Evolutionary conservation across 495 filamentous ascomycete genomes (phyloP), one percentile per base, ranked within the genome.

Genomic region (Trypethelium eluteriae): DNA sequence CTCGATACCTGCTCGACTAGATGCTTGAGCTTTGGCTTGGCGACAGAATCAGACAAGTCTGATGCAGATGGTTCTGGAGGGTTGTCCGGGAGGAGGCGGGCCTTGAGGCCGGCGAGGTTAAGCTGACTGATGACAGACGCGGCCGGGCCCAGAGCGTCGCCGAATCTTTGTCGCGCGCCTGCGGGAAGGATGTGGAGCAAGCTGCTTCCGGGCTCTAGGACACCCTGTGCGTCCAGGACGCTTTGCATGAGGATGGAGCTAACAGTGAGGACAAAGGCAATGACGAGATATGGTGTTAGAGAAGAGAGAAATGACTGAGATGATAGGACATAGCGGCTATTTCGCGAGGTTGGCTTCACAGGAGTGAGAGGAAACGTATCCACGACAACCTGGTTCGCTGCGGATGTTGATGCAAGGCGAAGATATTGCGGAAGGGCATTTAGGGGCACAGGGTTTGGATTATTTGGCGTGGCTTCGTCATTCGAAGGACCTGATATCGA

Each of bases 321-420:
- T 7, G 79, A 81, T 41, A 95, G 81, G 38, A 93, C 82, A 75
- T 92, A 93, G 71, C 90, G 87, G 80, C 81, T 38, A 76, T 80
- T 67, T 74, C 78, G 66, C 78, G 83, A 47, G 70, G 70, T 47
- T 70, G 77, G 68, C 70, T 75, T 62, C 74, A 79, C 68, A 18
- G 83, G 84, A 18, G 81, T 81, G 36, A 98, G 85, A 0, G 90
- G 86, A 68, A 98, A 79, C 32, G 89, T 89, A 77, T 96, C 91
- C 41, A 96, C 88, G 57, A 92, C 86, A 56, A 92, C 84, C 9
- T 89, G 93, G 75, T 92, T 93, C 65, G 88, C 90, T 74, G 95
- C 86, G 68, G 88, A 90, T 59, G 90, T 87, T 62, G 90, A 94
- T 18, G 92, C 93, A 6, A 98, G 82, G 70, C 90, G 92, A 67